A percentile compares a stretch with the other conserved stretches of the same genome.
Evolutionary conservation across 2,329 filamentous ascomycete genomes (phyloP).

Genomic region (Pseudogymnoascus sp.): DNA sequence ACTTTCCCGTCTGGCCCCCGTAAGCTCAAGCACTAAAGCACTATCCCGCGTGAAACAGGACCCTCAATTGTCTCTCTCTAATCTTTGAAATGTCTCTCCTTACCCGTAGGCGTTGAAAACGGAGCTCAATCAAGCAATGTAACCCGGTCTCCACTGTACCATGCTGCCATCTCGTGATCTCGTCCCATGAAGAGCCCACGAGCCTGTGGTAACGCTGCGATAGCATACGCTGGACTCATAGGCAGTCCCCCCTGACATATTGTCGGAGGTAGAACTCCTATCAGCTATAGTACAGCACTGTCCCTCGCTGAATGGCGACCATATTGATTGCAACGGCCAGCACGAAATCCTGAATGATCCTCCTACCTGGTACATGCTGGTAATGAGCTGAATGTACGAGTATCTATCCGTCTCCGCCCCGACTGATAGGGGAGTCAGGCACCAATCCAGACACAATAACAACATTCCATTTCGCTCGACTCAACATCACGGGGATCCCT

Average conservation of each 20-base stretch:
- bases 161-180: slow-evolving; percentile 1
- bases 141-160: background rate
- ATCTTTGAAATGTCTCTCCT: background rate
- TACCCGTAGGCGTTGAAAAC: slow-evolving; percentile 5
- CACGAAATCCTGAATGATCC: background rate
- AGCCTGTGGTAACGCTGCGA: slow-evolving; percentile 4
- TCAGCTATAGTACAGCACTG: background rate
- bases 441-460: background rate
- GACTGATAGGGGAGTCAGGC: background rate
- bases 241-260: background rate
- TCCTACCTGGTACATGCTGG: background rate
- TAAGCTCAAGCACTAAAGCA: background rate
- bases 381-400: background rate
- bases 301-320: background rate
- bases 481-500: background rate
- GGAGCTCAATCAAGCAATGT: background rate
- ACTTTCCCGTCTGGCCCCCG: slow-evolving; percentile 2
- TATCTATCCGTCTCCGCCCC: background rate
- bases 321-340: background rate
- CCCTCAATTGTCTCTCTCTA: slow-evolving; percentile 1
- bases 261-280: background rate
- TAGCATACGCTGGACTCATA: background rate
- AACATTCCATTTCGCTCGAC: background rate
- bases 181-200: background rate
- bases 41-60: slow-evolving; percentile 5